These are phyloP conservation scores for Talaromyces ruber DNA, from an alignment of 495 filamentous ascomycete genomes.

Conservation along the genomic window DNA sequence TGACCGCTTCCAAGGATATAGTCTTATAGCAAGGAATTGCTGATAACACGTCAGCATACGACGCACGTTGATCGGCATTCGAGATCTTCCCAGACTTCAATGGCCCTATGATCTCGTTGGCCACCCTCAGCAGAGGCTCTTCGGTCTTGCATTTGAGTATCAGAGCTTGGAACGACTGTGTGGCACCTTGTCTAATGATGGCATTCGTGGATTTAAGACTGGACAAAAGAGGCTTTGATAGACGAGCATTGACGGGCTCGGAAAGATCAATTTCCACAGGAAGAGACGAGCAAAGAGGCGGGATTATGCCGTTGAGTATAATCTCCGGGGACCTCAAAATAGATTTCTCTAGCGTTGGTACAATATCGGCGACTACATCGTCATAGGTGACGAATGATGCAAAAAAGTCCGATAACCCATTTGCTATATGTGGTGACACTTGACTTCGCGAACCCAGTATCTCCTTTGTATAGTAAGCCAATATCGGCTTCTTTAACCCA, in stretches of 20 bases:
- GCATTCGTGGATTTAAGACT: constrained; percentile 85
- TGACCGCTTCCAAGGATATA: constrained; percentile 56
- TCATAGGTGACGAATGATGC: constrained; percentile 60
- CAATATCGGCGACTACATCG: constrained; percentile 65
- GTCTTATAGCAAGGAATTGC: constrained; percentile 46
- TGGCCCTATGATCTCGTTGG: constrained; percentile 67
- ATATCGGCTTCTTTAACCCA: constrained; percentile 58
- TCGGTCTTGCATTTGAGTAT: constrained; percentile 48
- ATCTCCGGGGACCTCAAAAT: constrained; percentile 86
- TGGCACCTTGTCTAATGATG: constrained; percentile 63
- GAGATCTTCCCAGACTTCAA: constrained; percentile 75
- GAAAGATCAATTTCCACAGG: constrained; percentile 68
- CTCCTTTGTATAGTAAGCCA: constrained; percentile 76
- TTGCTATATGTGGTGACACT: constrained; percentile 63
- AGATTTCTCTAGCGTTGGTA: constrained; percentile 79
- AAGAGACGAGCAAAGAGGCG: constrained; percentile 59
- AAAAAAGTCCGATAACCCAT: constrained; percentile 78
- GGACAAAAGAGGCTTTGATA: constrained; percentile 77
- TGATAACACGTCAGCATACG: constrained; percentile 70
- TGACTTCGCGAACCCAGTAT: constrained; percentile 68
- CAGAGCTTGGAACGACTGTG: constrained; percentile 61
- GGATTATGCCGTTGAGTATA: constrained; percentile 66
- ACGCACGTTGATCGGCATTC: constrained; percentile 68
- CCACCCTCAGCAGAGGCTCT: constrained; percentile 49
- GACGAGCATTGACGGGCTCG: constrained; percentile 52